A percentile compares a stretch with the other conserved stretches of the same genome.
These are phyloP conservation scores for Phytophthora palmivora DNA, from an alignment of 352 stramenopile genomes.

Conservation along the genomic window DNA sequence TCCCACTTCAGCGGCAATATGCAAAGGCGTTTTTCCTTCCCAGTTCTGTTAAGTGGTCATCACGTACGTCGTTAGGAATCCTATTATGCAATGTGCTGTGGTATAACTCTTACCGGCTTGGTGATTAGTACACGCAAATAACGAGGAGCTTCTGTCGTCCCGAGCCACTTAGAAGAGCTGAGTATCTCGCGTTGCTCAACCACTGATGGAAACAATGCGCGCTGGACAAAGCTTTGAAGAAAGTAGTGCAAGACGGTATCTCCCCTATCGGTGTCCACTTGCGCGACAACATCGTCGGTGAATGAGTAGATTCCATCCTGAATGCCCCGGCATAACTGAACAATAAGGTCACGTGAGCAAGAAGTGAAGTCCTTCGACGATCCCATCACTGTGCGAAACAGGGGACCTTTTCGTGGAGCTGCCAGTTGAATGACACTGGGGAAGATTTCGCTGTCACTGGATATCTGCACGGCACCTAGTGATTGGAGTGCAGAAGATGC, in stretches of 20 bases:
- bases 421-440: slow-evolving; percentile 33
- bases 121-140: slow-evolving; percentile 44
- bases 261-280: slow-evolving; percentile 49
- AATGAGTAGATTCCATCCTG: slow-evolving; percentile 44
- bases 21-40: slow-evolving; percentile 59
- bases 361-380: slow-evolving; percentile 39
- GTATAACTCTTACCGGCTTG: slow-evolving; percentile 37
- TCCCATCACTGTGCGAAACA: slow-evolving; percentile 34
- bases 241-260: slow-evolving; percentile 62
- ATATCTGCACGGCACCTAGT: slow-evolving; percentile 42
- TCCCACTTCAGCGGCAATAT: slow-evolving; percentile 54
- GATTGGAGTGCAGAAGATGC: slow-evolving; percentile 41
- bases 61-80: slow-evolving; percentile 1
- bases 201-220: slow-evolving; percentile 40
- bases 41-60: slow-evolving; percentile 45
- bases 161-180: slow-evolving; percentile 45
- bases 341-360: slow-evolving; percentile 43
- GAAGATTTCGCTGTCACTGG: slow-evolving; percentile 43
- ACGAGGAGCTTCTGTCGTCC: slow-evolving; percentile 29
- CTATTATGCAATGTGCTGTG: neutral
- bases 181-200: slow-evolving; percentile 39
- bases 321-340: slow-evolving; percentile 47
- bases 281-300: slow-evolving; percentile 44
- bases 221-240: slow-evolving; percentile 47
- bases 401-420: slow-evolving; percentile 24